Conservation (phyloP, 441 rosid species). For the Populus hybrid region DNA sequence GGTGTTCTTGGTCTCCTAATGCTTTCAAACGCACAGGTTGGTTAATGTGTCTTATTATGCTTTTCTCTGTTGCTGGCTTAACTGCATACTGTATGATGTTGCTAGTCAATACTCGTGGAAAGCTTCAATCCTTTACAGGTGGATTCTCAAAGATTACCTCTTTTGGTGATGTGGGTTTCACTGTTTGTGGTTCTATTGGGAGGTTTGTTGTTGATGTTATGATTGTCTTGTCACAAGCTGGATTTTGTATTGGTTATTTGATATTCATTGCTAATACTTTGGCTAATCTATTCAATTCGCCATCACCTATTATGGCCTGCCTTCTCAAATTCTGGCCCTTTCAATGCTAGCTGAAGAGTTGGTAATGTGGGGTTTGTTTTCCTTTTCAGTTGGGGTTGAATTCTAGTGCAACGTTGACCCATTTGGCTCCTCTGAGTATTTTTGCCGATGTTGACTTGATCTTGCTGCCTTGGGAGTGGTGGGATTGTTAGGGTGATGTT, state of each 20-base stretch:
- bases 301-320: conserved; percentile 10
- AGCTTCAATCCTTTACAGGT: conserved; percentile 36
- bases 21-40: conserved; percentile 83
- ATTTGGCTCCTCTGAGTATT: conserved; percentile 79
- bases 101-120: conserved; percentile 62
- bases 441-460: conserved; percentile 84
- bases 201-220: conserved; percentile 51
- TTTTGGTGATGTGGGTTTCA: conserved; percentile 77
- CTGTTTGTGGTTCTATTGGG: conserved; percentile 61
- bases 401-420: conserved; percentile 65
- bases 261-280: conserved; percentile 42
- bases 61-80: conserved; percentile 52
- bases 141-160: conserved; percentile 46
- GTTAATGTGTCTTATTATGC: conserved; percentile 59
- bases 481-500: conserved; percentile 54
- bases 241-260: conserved; percentile 50
- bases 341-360: conserved; percentile 42
- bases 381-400: conserved; percentile 77
- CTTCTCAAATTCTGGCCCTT: conserved; percentile 24
- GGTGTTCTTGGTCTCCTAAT: conserved; percentile 79
- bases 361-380: conserved; percentile 60
- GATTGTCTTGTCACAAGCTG: conserved; percentile 64
- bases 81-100: conserved; percentile 78
- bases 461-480: conserved; percentile 72
- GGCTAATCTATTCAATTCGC: conserved; percentile 33